Conservation (phyloP, 768 basidiomycete species). For the Royoungia palumana region DNA sequence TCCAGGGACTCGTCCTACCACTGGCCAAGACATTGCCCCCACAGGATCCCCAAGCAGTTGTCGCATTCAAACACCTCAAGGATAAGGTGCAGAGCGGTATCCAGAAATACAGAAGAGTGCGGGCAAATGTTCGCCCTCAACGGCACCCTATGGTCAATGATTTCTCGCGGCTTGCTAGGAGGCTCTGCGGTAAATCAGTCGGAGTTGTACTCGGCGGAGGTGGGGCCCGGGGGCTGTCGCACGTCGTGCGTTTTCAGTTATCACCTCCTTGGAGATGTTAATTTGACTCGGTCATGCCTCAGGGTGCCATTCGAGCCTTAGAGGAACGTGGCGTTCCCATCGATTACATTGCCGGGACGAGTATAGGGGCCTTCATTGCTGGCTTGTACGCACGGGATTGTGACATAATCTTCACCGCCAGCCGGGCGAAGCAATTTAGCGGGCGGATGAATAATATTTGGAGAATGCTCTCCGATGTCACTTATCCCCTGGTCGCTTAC, state of each 20-base stretch:
- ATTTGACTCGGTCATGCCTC: constrained; percentile 8
- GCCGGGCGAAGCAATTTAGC: constrained; percentile 88
- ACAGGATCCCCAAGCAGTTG: constrained; percentile 85
- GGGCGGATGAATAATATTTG: constrained; percentile 91
- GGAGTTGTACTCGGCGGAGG: constrained; percentile 96
- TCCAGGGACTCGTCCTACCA: constrained; percentile 67
- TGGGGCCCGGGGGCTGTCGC: constrained; percentile 88
- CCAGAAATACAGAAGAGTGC: constrained; percentile 75
- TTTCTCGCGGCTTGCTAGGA: constrained; percentile 85
- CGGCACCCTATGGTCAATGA: constrained; percentile 84
- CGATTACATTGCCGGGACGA: constrained; percentile 92
- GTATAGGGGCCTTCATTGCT: constrained; percentile 90
- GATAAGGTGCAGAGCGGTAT: constrained; percentile 89
- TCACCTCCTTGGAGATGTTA: constrained; percentile 8
- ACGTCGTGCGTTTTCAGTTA: constrained; percentile 46
- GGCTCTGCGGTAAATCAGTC: constrained; percentile 90
- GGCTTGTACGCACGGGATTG: constrained; percentile 95
- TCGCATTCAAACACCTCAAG: constrained; percentile 87
- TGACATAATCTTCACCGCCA: constrained; percentile 80
- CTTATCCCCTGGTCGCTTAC: constrained; percentile 73
- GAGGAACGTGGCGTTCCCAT: constrained; percentile 92
- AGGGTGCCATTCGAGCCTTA: constrained; percentile 91
- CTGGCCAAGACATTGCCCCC: constrained; percentile 55
- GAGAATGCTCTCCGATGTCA: constrained; percentile 90
- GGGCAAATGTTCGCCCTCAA: constrained; percentile 62